Conservation (phyloP, 106 monocot genomes). For the Dendrobium nobile region DNA sequence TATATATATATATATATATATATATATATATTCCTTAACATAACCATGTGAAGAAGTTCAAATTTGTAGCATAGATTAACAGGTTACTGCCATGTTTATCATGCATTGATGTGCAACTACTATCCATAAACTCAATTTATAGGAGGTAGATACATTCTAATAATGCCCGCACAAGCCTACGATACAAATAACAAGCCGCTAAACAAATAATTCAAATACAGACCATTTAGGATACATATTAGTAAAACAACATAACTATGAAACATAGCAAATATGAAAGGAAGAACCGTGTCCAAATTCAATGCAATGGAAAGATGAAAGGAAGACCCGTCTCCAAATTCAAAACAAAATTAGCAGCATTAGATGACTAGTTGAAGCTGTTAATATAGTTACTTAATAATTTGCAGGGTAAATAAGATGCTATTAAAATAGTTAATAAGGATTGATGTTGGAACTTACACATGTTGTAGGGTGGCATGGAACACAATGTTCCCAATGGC, state of each 20-base stretch:
- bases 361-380: neutral
- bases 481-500: constrained; percentile 42
- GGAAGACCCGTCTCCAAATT: neutral
- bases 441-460: constrained; percentile 21
- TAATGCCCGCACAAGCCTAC: too few species aligned
- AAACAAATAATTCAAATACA: too few species aligned
- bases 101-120: neutral
- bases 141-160: neutral
- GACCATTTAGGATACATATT: too few species aligned
- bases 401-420: neutral
- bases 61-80: neutral
- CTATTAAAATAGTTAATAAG: neutral
- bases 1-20: too few species aligned
- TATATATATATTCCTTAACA: too few species aligned
- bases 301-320: neutral
- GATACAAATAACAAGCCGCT: too few species aligned
- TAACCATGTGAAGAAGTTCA: too few species aligned
- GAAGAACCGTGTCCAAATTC: neutral
- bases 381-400: neutral
- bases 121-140: neutral
- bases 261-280: too few species aligned
- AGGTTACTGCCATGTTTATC: neutral
- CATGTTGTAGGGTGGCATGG: constrained; percentile 41
- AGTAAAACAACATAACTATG: too few species aligned
- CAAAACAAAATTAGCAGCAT: neutral